Base-by-base conservation (phyloP, 805 yeast species). In the Candida vartiovaarae region DNA sequence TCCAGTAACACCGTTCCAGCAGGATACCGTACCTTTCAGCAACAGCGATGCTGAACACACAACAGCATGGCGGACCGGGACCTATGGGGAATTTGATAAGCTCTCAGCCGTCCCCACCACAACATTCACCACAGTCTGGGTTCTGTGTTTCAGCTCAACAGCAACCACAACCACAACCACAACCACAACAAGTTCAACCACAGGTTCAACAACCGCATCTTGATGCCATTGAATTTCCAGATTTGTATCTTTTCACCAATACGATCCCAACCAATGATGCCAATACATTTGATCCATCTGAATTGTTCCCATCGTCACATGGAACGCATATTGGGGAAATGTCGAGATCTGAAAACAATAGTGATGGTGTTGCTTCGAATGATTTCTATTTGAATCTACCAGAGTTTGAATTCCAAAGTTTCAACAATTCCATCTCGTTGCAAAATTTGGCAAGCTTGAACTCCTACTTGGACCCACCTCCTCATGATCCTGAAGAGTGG, bases 171-270 rank as follows among this genome's bases (percentile, higher is more conserved):
- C 39, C 27, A 15, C 48, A 30, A 33, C 42, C 29, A 6, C 40
- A 32, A 9, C 30, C 37, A 30, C 25, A 29, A 29, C 39, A 27
- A 26, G 25, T 44, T 29, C 31, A 43, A 27, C 28, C 32, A 11
- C 43, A 39, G 24, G 15, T 32, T 8, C 44, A 38, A 27, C 9
- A 32, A 23, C 34, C 36, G 6, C 30, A 29, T 8, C 39, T 29
- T 10, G 42, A 49, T 6, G 26, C 38, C 23, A 9, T 49, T 6
- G 62, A 56, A 34, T 57, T 57, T 43, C 61, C 62, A n/a, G 60
- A 58, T 10, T 32, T 58, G 30, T 58, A 57, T 24, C 45, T 58
- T 7, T 58, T 58, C 38, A 58, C 62, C 2, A 55, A 54, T 29
- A 50, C 50, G 3, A 38, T 54, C 4, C 60, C 61, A 26, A 45